phyloP scores from a whole-genome alignment of 2,329 filamentous ascomycete genomes.

The Monosporascus sp. region DNA sequence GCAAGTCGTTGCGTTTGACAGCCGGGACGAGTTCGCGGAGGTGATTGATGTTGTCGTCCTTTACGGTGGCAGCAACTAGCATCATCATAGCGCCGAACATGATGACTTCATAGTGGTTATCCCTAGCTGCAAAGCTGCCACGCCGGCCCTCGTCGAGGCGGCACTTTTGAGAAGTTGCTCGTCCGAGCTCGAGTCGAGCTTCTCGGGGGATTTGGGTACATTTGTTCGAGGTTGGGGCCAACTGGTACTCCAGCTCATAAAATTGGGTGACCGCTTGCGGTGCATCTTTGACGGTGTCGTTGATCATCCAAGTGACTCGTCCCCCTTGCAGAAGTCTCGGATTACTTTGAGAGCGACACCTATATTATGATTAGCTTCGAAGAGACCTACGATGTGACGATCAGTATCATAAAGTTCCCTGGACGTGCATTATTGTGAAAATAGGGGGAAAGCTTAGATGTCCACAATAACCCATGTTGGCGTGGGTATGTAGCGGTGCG shows the following conservation, averaged over 20 bases:
- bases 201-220: background rate
- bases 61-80: slow-evolving; percentile 16
- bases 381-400: slow-evolving; percentile 1
- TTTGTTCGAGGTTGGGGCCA: background rate
- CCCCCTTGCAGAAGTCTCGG: background rate
- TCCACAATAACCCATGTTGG: slow-evolving; percentile 5
- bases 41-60: slow-evolving; percentile 12
- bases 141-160: slow-evolving; percentile 1
- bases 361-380: slow-evolving; percentile 3
- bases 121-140: background rate
- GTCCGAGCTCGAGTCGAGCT: slow-evolving; percentile 1
- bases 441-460: background rate
- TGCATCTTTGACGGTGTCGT: background rate
- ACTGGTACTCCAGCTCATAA: background rate
- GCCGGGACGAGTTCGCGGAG: slow-evolving; percentile 8
- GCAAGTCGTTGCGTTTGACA: slow-evolving; percentile 4
- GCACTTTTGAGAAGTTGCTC: background rate
- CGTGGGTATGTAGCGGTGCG: background rate
- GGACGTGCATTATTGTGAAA: no score
- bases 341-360: slow-evolving; percentile 1
- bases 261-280: background rate
- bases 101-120: slow-evolving; percentile 10
- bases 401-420: background rate
- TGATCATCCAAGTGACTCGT: background rate
- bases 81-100: slow-evolving; percentile 18